Evolutionary conservation across 352 stramenopile genomes (phyloP).

Genomic region (Pythium coloratum): DNA sequence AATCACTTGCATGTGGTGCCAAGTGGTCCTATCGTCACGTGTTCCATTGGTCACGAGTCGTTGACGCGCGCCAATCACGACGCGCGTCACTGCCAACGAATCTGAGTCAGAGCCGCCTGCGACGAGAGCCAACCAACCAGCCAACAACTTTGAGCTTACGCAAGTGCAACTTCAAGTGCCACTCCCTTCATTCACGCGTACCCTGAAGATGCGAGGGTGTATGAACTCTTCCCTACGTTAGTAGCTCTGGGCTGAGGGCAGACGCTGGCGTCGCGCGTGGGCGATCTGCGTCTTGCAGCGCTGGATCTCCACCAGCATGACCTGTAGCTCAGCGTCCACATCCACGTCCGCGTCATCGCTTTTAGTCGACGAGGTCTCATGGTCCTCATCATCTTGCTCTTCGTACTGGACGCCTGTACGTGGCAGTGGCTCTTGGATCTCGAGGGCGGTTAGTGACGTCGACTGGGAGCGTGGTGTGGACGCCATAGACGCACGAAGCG

Average conservation of each 20-base stretch:
- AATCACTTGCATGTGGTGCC: conserved; percentile 11
- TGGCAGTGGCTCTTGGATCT: not conserved
- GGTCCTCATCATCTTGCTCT: not conserved
- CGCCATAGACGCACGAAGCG: conserved; percentile 27
- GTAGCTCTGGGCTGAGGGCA: not conserved
- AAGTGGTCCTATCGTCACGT: conserved; percentile 6
- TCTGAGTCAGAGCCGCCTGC: conserved; percentile 23
- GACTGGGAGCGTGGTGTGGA: not conserved
- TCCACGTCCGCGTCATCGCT: conserved; percentile 1
- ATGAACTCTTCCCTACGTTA: not conserved
- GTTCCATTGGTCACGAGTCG: conserved; percentile 21
- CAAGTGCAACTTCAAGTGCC: conserved; percentile 25
- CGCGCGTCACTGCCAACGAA: conserved; percentile 21
- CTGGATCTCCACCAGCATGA: conserved; percentile 35
- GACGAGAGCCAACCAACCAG: conserved; percentile 6
- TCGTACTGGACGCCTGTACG: not conserved
- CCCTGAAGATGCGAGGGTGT: not conserved
- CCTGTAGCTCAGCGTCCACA: conserved; percentile 29
- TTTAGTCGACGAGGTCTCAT: not conserved
- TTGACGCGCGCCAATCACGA: conserved; percentile 18
- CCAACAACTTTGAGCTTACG: too few species aligned
- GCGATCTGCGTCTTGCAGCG: conserved; percentile 29
- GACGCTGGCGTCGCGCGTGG: not conserved
- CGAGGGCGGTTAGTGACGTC: not conserved
- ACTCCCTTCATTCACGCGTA: not conserved